Evolutionary conservation across 2,329 filamentous ascomycete species (phyloP).

Genomic region (Dothistroma pini): DNA sequence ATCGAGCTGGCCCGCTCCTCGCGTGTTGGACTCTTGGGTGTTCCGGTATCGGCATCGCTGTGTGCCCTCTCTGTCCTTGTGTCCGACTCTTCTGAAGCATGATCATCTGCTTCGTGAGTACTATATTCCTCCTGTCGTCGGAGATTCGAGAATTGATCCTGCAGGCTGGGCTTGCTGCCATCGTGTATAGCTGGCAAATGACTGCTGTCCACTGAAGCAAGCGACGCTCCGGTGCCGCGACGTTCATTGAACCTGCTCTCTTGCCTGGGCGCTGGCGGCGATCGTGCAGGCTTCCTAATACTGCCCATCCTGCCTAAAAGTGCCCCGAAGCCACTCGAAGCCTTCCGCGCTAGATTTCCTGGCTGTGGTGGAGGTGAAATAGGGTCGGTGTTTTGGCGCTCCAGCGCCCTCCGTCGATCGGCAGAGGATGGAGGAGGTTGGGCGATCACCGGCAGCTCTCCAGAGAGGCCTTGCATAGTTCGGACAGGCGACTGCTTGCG

Average conservation of each 20-base stretch:
- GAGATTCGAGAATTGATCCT: slow-evolving; percentile 46
- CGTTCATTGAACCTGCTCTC: slow-evolving; percentile 24
- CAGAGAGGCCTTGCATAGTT: slow-evolving; percentile 64
- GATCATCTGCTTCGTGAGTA: slow-evolving; percentile 16
- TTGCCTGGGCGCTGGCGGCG: slow-evolving; percentile 36
- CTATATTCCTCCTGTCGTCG: slow-evolving; percentile 45
- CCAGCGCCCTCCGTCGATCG: slow-evolving; percentile 30
- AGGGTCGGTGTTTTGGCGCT: slow-evolving; percentile 19
- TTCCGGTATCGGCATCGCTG: slow-evolving; percentile 39
- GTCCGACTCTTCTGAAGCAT: slow-evolving; percentile 13
- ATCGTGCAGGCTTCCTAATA: slow-evolving; percentile 56
- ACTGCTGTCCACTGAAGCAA: slow-evolving; percentile 18
- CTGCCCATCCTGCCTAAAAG: slow-evolving; percentile 61
- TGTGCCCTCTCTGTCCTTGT: slow-evolving; percentile 28
- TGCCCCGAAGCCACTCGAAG: slow-evolving; percentile 86
- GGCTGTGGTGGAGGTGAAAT: slow-evolving; percentile 37
- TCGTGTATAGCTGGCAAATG: slow-evolving; percentile 29
- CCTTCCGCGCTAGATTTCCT: slow-evolving; percentile 56
- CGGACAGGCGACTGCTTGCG: slow-evolving; percentile 24
- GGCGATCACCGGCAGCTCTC: slow-evolving; percentile 63
- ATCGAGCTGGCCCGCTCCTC: slow-evolving; percentile 27
- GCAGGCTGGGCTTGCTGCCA: slow-evolving; percentile 39
- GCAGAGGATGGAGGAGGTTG: slow-evolving; percentile 38
- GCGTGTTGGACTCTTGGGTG: slow-evolving; percentile 18
- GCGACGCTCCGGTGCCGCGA: slow-evolving; percentile 26